Evolutionary conservation across 164 flowering plant genomes (phyloP).

Genomic region (Tetracentron sinense): DNA sequence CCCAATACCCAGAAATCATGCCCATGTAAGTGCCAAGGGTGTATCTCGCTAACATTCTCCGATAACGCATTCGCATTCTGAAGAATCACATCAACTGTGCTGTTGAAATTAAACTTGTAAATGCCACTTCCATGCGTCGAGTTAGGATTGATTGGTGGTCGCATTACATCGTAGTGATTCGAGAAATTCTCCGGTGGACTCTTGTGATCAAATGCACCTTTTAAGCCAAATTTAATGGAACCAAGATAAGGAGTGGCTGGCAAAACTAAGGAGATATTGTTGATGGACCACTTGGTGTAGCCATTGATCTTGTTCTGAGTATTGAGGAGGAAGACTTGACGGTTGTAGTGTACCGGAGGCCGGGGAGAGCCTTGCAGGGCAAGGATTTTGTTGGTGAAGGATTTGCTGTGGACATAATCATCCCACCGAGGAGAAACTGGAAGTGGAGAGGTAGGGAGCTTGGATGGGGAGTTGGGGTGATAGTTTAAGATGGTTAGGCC

Average conservation of each 20-base stretch:
- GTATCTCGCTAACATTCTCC: constrained; percentile 58
- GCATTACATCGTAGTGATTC: constrained; percentile 41
- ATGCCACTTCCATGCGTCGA: constrained; percentile 47
- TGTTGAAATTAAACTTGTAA: constrained; percentile 38
- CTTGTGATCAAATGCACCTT: constrained; percentile 31
- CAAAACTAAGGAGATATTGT: constrained; percentile 61
- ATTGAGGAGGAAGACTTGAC: constrained; percentile 66
- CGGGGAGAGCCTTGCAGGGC: constrained; percentile 40
- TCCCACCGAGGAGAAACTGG: constrained; percentile 72
- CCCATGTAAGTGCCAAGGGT: constrained; percentile 97
- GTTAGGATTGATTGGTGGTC: constrained; percentile 52
- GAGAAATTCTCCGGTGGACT: constrained; percentile 53
- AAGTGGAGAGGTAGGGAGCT: constrained; percentile 51
- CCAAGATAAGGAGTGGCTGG: constrained; percentile 85
- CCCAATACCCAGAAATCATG: constrained; percentile 96
- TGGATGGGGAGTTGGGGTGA: constrained; percentile 38
- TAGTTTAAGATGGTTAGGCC: constrained; percentile 75
- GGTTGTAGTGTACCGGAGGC: constrained; percentile 46
- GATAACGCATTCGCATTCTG: constrained; percentile 72
- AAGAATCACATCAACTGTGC: constrained; percentile 67
- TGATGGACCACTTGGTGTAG: constrained; percentile 75
- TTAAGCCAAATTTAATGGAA: constrained; percentile 44
- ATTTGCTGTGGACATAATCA: constrained; percentile 47
- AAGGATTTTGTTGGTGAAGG: constrained; percentile 44
- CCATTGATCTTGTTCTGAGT: constrained; percentile 76